Base-by-base conservation (phyloP, 2,329 filamentous ascomycete species). In the Fusarium brachygibbosum region DNA sequence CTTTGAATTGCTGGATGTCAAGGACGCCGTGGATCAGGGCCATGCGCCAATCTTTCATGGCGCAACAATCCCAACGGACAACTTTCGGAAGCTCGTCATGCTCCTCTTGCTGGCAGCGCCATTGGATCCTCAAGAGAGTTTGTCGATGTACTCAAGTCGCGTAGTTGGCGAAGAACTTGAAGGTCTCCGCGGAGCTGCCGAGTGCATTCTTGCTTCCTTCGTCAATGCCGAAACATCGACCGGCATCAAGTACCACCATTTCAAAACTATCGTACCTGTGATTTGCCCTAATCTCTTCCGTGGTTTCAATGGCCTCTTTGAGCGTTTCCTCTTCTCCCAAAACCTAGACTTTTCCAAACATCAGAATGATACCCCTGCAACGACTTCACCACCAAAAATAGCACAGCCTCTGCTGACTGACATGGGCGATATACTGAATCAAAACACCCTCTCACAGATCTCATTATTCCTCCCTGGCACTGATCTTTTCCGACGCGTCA, bases 311-410 rank as follows among this genome's bases (percentile, higher is more conserved):
- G 84, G 88, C 1, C 80, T 94, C 2, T 93, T 93, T 75, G 90
- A 93, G 69, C 89, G 90, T 75, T 93, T 94, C 70, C 83, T 93
- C 28, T 94, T 93, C 72, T 91, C 90, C 28, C 91, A 90, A 72
- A 90, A 90, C 68, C 82, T 93, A 23, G 88, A 92, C 70, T 86
- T 92, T 53, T 87, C 86, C 4, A 88, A 86, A 74, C 82, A 80
- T 45, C 84, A 83, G 40, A 63, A 68, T 38, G 68, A 67, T 41
- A 66, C 58, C 51, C 67, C 55, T 31, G 59, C 67, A 32, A 44
- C 58, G 11, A 65, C 54, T 37, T 63, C 63, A 19, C 51, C 45
- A 8, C 63, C 34, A 41, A 77, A 79, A 38, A 54, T 75, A 5
- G 77, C 79, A 4, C 83, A 85, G 53, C 86, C 88, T 4, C 75